Evolutionary conservation across 108 stramenopile species (phyloP), one percentile per base, ranked within the genome.

Genomic region (Skeletonema costatum): DNA sequence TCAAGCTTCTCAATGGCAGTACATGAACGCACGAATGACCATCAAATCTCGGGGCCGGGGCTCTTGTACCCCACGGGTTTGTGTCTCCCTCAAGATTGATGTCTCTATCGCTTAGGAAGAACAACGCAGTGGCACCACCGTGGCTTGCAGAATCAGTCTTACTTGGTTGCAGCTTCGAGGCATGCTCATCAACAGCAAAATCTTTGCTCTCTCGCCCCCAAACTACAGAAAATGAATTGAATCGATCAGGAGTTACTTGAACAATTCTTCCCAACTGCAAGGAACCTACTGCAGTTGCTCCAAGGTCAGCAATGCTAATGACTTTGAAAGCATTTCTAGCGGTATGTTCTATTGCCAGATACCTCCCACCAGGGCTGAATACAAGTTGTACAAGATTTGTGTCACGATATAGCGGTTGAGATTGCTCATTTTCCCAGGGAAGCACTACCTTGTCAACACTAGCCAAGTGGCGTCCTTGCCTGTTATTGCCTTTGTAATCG

Each of bases 281-380:
- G 41, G 74, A 74, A 29, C 81, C 76, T 3, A 51, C 62, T 5
- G 68, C 64, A 16, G 88, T 80, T 35, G 78, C 73, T 0, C 91
- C 91, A 33, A 87, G 78, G 66, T 93, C 92, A n/a, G 74, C 86
- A 51, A 93, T 83, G 41, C 83, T 87, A 33, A 93, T 89, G 13
- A 89, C 75, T 5, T 30, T 30, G 69, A 93, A 93, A 46, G 89
- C 86, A 66, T 93, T 93, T 4, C 77, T 65, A 10, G 92, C 92
- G 13, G 65, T 29, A 67, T 93, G 92, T 3, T 56, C 64, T 41
- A 93, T 75, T 7, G 88, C 87, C 33, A 90, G 59, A 64, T 91
- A 75, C 58, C 89, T 63, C 10, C 90, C 88, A 59, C 87, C 92
- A 16, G 88, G 89, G 53, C 88, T 89, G 44, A 60, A 87, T 6